phyloP scores from a whole-genome alignment of 2,329 filamentous ascomycete species.

The Diaporthe velutina region DNA sequence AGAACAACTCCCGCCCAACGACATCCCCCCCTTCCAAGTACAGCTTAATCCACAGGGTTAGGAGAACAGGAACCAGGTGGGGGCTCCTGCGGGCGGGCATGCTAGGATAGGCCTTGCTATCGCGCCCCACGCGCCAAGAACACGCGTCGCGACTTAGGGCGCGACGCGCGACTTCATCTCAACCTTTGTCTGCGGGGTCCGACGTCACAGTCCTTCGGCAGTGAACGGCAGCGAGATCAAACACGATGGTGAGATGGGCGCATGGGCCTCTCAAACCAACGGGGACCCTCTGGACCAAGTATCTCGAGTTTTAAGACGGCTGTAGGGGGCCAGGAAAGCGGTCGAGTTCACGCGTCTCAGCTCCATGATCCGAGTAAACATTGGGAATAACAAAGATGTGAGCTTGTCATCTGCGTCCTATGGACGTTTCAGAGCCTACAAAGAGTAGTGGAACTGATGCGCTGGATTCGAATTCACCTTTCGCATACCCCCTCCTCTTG shows the following conservation, averaged over 20 bases:
- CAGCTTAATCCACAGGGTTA: not conserved
- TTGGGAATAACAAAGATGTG: conserved; percentile 20
- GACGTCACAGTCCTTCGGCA: conserved; percentile 20
- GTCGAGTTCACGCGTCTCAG: not conserved
- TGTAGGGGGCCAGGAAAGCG: not conserved
- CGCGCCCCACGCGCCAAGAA: conserved; percentile 1
- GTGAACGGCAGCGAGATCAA: conserved; percentile 13
- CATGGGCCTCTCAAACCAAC: conserved; percentile 15
- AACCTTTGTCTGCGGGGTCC: conserved; percentile 18
- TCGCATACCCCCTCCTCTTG: not conserved
- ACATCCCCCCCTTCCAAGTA: no score
- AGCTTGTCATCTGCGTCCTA: not conserved
- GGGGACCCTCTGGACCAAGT: not conserved
- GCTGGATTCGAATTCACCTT: not conserved
- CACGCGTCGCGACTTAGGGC: not conserved
- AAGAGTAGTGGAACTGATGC: not conserved
- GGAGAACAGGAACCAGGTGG: not conserved
- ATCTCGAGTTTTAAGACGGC: not conserved
- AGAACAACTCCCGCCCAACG: not conserved
- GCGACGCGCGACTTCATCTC: conserved; percentile 24
- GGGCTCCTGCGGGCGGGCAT: not conserved
- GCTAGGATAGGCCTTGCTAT: not conserved
- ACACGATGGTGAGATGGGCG: not conserved
- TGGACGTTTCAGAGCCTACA: not conserved
- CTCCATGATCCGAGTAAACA: conserved; percentile 13